These are phyloP conservation scores for Pseudopyrenochaeta lycopersici DNA, from an alignment of 2,329 filamentous ascomycete species.

Conservation along the genomic window DNA sequence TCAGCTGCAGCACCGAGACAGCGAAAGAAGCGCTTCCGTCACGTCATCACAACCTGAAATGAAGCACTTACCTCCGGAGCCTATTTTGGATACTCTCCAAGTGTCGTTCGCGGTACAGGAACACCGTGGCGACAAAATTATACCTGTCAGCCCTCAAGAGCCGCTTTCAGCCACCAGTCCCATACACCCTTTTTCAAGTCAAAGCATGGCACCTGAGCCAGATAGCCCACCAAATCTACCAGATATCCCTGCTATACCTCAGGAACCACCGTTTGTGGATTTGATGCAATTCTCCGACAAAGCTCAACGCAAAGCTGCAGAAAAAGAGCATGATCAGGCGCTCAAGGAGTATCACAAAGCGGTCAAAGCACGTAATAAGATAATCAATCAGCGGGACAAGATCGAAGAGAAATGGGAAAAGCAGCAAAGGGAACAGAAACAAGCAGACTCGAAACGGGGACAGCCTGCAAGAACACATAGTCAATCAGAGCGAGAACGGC, in stretches of 20 bases:
- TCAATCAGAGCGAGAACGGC: conserved; percentile 16
- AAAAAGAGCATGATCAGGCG: conserved; percentile 71
- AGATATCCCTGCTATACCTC: conserved; percentile 62
- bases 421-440: conserved; percentile 43
- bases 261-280: conserved; percentile 65
- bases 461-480: too few relatives aligned
- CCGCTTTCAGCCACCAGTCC: conserved; percentile 30
- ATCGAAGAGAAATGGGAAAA: conserved; percentile 58
- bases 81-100: conserved; percentile 46
- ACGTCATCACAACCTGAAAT: conserved; percentile 21
- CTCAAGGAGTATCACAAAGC: conserved; percentile 73
- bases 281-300: conserved; percentile 69
- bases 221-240: conserved; percentile 47
- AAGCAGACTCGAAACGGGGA: conserved; percentile 36
- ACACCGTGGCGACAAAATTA: conserved; percentile 49
- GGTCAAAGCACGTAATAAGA: conserved; percentile 72
- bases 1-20: conserved; percentile 6
- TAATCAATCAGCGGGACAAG: conserved; percentile 70
- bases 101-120: conserved; percentile 61
- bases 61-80: conserved; percentile 16
- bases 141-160: conserved; percentile 41
- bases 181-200: background rate
- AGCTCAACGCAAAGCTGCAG: conserved; percentile 71
- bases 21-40: conserved; percentile 12
- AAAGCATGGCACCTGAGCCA: conserved; percentile 1